Percentiles rank a stretch among this genome's conserved stretches.
phyloP scores from a whole-genome alignment of 2,329 filamentous ascomycete genomes.

The Botrytis aclada region DNA sequence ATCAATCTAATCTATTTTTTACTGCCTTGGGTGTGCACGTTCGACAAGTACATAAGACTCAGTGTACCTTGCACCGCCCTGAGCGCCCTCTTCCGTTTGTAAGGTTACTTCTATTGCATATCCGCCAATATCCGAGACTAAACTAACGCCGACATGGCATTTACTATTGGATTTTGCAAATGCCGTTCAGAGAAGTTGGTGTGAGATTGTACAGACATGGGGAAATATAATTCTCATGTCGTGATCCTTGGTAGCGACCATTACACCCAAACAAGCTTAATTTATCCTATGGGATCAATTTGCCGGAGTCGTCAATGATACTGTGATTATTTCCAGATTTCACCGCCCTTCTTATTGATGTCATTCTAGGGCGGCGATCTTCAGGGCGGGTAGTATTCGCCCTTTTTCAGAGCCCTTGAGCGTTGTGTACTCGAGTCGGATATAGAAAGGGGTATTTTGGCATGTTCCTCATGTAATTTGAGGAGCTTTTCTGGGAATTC shows the following conservation, averaged over 20 bases:
- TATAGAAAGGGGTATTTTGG: neutral
- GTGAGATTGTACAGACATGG: slow-evolving; percentile 1
- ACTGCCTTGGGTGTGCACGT: neutral
- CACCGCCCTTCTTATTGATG: neutral
- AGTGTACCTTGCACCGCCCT: slow-evolving; percentile 3
- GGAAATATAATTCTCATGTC: neutral
- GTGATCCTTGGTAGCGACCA: neutral
- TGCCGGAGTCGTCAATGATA: slow-evolving; percentile 9
- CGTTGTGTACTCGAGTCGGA: slow-evolving; percentile 6
- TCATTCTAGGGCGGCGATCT: neutral
- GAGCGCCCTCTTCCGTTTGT: neutral
- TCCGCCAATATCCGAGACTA: slow-evolving; percentile 6
- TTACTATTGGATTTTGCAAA: neutral
- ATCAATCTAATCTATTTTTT: slow-evolving; percentile 6
- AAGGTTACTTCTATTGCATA: neutral
- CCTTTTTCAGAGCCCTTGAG: neutral
- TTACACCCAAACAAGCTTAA: neutral
- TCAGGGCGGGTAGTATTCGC: neutral
- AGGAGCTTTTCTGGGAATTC: neutral
- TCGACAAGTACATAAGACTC: neutral
- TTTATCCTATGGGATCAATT: slow-evolving; percentile 8
- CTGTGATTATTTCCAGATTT: neutral
- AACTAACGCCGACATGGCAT: slow-evolving; percentile 10
- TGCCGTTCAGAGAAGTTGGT: neutral
- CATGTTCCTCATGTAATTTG: neutral